These are phyloP conservation scores for Allantophomopsis lycopodina DNA, from an alignment of 2,329 filamentous ascomycete species.

Conservation along the genomic window DNA sequence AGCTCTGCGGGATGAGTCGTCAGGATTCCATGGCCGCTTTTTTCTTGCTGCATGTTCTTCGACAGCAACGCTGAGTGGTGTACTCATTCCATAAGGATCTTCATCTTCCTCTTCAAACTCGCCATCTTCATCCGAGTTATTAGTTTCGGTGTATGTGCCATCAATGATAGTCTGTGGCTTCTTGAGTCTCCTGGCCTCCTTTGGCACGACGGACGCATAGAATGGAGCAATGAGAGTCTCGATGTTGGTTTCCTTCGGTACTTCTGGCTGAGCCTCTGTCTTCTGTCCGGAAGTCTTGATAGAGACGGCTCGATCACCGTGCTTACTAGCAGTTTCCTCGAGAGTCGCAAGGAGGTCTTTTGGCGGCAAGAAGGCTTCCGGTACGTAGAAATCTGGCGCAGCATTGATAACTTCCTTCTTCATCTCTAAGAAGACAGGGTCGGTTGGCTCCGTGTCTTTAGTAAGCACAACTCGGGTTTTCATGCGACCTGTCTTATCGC, in stretches of 20 bases:
- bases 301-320: background rate
- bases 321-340: slow-evolving; percentile 2
- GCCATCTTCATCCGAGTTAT: no score
- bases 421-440: slow-evolving; percentile 5
- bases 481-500: slow-evolving; percentile 4
- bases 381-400: slow-evolving; percentile 14
- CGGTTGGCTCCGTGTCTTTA: slow-evolving; percentile 4
- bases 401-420: slow-evolving; percentile 8
- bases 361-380: slow-evolving; percentile 11
- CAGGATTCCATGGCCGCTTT: no score
- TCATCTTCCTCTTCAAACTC: no score
- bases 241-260: background rate
- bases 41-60: no score
- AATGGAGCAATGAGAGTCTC: slow-evolving; percentile 3
- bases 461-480: slow-evolving; percentile 7
- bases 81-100: no score
- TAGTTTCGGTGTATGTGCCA: no score
- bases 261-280: background rate
- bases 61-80: no score
- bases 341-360: slow-evolving; percentile 8
- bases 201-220: background rate
- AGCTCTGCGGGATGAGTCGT: no score
- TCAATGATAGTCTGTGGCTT: no score
- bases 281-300: background rate
- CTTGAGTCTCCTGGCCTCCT: no score